Evolutionary conservation across 169 alveolate genomes (phyloP).

Genomic region (Plasmodium coatneyi): DNA sequence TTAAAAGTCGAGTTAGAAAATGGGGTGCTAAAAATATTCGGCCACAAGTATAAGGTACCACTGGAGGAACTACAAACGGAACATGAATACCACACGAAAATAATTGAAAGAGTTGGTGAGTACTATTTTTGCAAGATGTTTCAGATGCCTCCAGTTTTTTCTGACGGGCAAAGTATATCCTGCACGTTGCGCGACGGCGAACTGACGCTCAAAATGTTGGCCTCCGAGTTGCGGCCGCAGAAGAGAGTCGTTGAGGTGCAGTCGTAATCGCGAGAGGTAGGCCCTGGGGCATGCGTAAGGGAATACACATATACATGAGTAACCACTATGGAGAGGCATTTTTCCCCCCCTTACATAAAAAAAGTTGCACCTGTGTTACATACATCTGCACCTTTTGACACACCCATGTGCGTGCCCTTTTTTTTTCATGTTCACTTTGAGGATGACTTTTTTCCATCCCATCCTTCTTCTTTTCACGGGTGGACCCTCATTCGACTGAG

Average conservation of each 20-base stretch:
- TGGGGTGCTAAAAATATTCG: slow-evolving; percentile 59
- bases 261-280: background rate
- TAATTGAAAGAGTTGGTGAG: slow-evolving; percentile 60
- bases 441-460: background rate
- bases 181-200: slow-evolving; percentile 62
- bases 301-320: background rate
- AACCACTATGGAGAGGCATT: background rate
- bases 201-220: slow-evolving; percentile 47
- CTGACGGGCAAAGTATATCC: slow-evolving; percentile 66
- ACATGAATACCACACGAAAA: slow-evolving; percentile 70
- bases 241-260: slow-evolving; percentile 41
- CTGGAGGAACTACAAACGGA: slow-evolving; percentile 58
- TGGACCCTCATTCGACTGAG: background rate
- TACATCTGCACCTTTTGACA: background rate
- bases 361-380: background rate
- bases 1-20: slow-evolving; percentile 63
- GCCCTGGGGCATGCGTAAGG: background rate
- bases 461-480: background rate
- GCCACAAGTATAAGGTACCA: slow-evolving; percentile 41
- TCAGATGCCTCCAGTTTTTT: slow-evolving; percentile 74
- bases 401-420: background rate
- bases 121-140: slow-evolving; percentile 59
- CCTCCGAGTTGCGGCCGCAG: slow-evolving; percentile 42
- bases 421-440: background rate
- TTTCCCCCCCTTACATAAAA: background rate